These are phyloP conservation scores for Lagenaria siceraria DNA, from an alignment of 306 rosid genomes.

Conservation along the genomic window DNA sequence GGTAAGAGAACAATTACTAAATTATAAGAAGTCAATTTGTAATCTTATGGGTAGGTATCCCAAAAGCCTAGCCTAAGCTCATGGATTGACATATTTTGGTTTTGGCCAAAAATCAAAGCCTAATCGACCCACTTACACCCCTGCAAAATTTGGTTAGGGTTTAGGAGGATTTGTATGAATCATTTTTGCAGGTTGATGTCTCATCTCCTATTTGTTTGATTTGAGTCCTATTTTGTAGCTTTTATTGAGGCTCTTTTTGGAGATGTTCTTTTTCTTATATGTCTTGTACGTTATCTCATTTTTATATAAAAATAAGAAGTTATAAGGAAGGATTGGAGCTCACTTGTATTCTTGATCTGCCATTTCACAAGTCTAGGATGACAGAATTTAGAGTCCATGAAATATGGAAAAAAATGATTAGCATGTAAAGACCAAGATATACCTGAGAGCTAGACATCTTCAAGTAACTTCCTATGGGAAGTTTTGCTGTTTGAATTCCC, in stretches of 20 bases:
- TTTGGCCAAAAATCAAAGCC: background rate
- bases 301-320: background rate
- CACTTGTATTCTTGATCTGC: background rate
- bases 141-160: background rate
- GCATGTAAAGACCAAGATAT: slow-evolving; percentile 13
- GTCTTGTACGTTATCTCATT: background rate
- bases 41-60: background rate
- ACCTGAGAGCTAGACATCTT: slow-evolving; percentile 94
- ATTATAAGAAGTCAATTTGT: background rate
- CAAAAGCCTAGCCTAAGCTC: background rate
- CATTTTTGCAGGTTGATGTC: background rate
- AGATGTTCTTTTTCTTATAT: background rate
- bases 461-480: slow-evolving; percentile 70
- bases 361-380: background rate
- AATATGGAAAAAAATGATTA: background rate
- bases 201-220: background rate
- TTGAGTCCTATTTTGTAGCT: background rate
- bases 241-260: background rate
- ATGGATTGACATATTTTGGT: background rate
- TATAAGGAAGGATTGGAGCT: background rate
- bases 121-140: background rate
- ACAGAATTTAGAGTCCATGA: background rate
- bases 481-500: slow-evolving; percentile 84
- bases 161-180: background rate
- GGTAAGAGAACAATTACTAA: background rate